Base-by-base conservation (phyloP, 129 eudicot species). In the Saussurea involucrata region DNA sequence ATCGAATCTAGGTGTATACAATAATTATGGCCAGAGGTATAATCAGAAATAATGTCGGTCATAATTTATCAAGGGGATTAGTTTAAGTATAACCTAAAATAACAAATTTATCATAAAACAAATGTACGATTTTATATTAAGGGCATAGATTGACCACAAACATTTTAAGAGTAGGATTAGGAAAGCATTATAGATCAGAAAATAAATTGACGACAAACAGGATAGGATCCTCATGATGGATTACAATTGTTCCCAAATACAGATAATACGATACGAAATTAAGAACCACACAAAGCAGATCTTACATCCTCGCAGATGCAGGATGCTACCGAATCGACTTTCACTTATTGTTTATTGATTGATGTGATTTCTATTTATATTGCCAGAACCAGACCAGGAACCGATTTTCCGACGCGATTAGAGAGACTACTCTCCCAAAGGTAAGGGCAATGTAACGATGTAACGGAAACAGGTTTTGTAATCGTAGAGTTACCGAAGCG, bases 371-470 rank as follows among this genome's bases (percentile, higher is more conserved):
- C 17, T 8, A 3, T 28, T 40, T 74, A 88, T 42, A 91, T 85
- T 3, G 97, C 98, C 12, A 93, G 85, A 29, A 91, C 97, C 24
- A 93, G 87, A 36, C 97, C 96, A 71, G 98, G 97, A 7, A 93
- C 93, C 40, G 98, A 93, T 76, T 90, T 93, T 4, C 98, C 98
- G 58, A 74, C 93, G 82, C 83, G 91, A 69, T 67, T 78, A 4
- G 96, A 71, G 20, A 93, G 82, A 44, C 91, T 90, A 71, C 98
- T 93, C 81, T 93, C 91, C 98, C 97, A 93, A 75, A 93, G 75
- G 22, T 86, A 86, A 15, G 94, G 93, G 66, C 92, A 91, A 82
- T 92, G 89, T 20, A 87, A 87, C 13, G 87, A 17, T 5, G 84
- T 34, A 65, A 83, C 78, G 0, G 80, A 65, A 24, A 81, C 60